phyloP scores from a whole-genome alignment of 2,329 filamentous ascomycete species.

The Microsporum canis region DNA sequence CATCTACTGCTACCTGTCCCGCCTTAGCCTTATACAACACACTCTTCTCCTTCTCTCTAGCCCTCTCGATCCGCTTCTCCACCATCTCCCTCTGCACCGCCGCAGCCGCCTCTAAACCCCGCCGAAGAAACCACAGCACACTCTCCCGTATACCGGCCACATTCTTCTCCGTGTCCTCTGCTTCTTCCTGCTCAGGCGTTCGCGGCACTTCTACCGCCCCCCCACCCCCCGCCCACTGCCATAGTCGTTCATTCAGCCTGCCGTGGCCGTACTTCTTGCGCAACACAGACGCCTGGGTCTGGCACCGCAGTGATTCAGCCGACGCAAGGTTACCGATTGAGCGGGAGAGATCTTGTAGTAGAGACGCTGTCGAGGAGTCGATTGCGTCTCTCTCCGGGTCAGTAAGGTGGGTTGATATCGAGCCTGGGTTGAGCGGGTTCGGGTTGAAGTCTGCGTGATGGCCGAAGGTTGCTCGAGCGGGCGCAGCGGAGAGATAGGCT shows the following conservation, averaged over 20 bases:
- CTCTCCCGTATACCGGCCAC: conserved; percentile 64
- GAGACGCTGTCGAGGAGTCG: conserved; percentile 72
- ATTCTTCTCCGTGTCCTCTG: conserved; percentile 59
- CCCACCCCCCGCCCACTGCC: conserved; percentile 50
- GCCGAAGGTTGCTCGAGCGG: conserved; percentile 44
- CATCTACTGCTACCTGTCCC: conserved; percentile 6
- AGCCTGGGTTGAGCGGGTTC: conserved; percentile 17
- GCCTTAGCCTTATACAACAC: conserved; percentile 57
- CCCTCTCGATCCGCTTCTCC: conserved; percentile 71
- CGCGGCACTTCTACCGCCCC: conserved; percentile 38
- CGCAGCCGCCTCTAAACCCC: conserved; percentile 63
- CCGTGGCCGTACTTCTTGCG: conserved; percentile 56
- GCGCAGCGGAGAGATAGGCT: conserved; percentile 76
- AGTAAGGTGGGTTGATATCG: conserved; percentile 46
- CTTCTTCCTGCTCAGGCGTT: conserved; percentile 55
- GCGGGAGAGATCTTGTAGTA: conserved; percentile 73
- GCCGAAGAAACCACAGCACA: conserved; percentile 70
- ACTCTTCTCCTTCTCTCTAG: conserved; percentile 82
- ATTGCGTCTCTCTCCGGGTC: conserved; percentile 76
- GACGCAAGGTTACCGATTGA: conserved; percentile 70
- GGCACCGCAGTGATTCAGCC: conserved; percentile 68
- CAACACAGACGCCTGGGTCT: conserved; percentile 60
- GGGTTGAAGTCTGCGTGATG: conserved; percentile 28
- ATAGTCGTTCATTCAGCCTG: conserved; percentile 39
- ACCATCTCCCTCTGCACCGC: conserved; percentile 82